Evolutionary conservation across 2,329 filamentous ascomycete species (phyloP), one percentile per base, ranked within the genome.

Genomic region (Onygenales sp.): DNA sequence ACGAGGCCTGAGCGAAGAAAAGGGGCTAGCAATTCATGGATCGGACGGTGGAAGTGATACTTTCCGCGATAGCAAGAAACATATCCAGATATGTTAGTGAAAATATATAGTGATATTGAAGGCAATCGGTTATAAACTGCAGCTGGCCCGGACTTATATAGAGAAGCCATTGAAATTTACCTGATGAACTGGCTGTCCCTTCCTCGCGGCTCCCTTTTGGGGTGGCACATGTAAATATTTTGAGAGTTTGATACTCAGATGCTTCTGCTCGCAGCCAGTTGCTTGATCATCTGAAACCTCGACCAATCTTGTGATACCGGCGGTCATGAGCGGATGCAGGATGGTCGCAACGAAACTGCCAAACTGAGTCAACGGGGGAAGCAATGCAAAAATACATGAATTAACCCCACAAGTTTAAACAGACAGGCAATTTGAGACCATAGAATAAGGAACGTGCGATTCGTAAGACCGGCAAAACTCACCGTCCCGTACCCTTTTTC

Each of bases 301-400:
- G 42, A 77, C 64, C 21, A 64, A 63, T 4, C 72, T 69, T 6
- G 67, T 62, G 2, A 70, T 67, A 2, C 68, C 69, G 2, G 73
- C 71, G 3, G 76, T 78, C 58, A 75, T 73, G 62, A 78, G 77
- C 5, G 76, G 76, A 54, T 78, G 76, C 7, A 78, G 70, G 40
- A 77, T 57, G 0, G 73, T 74, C 1, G 69, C 72, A n/a, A 74
- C 70, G 56, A 77, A 76, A 33, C 73, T 74, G 47, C 49, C 42
- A 49, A 17, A 48, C 36, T 27, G 14, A 14, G 39, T 54, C 36
- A 54, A 14, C 36, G 10, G 36, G 11, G 17, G 32, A 44, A 39
- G 34, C 42, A 44, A 47, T 27, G 21, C 21, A 5, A 27, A 27
- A 27, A 27, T 27, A 5, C 21, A 27, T 27, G 21, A 27, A 27